Percentiles rank a stretch among this genome's conserved stretches.
Conservation (phyloP, 2,329 filamentous ascomycete species). For the Pseudopyrenochaeta lycopersici region DNA sequence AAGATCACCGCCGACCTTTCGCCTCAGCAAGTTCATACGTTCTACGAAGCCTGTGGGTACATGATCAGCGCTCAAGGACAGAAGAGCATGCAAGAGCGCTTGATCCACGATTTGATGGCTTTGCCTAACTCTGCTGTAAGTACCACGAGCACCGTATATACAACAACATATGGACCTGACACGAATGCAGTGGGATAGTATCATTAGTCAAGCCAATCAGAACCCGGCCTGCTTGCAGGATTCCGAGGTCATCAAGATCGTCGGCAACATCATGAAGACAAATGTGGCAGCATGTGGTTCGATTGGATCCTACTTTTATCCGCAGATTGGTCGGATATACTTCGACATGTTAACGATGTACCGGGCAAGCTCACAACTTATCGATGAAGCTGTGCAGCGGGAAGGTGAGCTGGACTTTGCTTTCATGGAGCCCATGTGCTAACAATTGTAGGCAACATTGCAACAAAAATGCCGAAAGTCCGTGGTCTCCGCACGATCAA, state of each 20-base stretch:
- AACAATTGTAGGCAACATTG: slow-evolving; percentile 75
- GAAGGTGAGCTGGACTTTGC: slow-evolving; percentile 68
- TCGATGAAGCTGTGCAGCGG: slow-evolving; percentile 87
- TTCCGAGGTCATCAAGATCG: slow-evolving; percentile 94
- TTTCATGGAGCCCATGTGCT: slow-evolving; percentile 28
- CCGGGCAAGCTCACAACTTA: slow-evolving; percentile 92
- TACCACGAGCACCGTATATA: slow-evolving; percentile 1
- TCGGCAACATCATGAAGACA: slow-evolving; percentile 99
- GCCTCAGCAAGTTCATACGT: slow-evolving; percentile 97
- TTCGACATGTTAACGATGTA: slow-evolving; percentile 99
- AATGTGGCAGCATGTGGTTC: slow-evolving; percentile 98
- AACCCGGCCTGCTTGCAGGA: slow-evolving; percentile 90
- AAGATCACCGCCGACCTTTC: slow-evolving; percentile 96
- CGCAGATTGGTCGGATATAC: slow-evolving; percentile 96
- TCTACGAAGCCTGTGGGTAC: slow-evolving; percentile 98
- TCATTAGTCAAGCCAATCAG: slow-evolving; percentile 86
- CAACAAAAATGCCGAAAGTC: slow-evolving; percentile 97
- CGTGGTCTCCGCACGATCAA: slow-evolving; percentile 96
- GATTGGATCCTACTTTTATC: slow-evolving; percentile 96
- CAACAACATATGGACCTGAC: slow-evolving; percentile 18
- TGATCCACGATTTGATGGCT: slow-evolving; percentile 91
- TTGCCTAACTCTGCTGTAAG: slow-evolving; percentile 81
- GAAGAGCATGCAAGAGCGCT: slow-evolving; percentile 88
- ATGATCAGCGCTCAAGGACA: slow-evolving; percentile 99
- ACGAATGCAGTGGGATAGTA: slow-evolving; percentile 77